These are phyloP conservation scores for Lathyrus aphaca DNA, from an alignment of 306 rosid genomes.

Conservation along the genomic window DNA sequence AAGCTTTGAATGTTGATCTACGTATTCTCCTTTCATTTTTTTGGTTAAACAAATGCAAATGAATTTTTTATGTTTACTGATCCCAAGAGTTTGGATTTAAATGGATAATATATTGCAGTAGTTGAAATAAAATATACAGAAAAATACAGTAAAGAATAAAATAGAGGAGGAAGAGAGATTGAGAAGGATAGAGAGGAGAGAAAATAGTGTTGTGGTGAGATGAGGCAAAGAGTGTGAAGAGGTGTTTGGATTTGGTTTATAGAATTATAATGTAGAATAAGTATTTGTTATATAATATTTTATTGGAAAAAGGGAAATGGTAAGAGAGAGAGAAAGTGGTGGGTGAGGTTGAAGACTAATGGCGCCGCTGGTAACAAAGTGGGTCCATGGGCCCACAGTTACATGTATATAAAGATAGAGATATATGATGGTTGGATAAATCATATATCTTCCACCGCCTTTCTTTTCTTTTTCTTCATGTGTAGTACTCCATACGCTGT, in stretches of 20 bases:
- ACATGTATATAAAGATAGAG: slow-evolving; percentile 35
- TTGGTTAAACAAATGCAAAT: neutral
- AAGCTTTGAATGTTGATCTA: slow-evolving; percentile 65
- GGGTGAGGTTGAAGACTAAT: slow-evolving; percentile 76
- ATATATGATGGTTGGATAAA: slow-evolving; percentile 3
- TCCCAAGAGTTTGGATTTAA: slow-evolving; percentile 26
- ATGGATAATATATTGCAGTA: slow-evolving; percentile 17
- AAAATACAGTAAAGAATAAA: neutral
- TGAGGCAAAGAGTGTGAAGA: slow-evolving; percentile 16
- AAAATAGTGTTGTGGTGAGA: neutral
- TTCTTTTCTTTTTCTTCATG: slow-evolving; percentile 1
- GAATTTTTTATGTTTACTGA: slow-evolving; percentile 11
- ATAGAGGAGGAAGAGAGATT: neutral
- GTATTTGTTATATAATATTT: slow-evolving; percentile 18
- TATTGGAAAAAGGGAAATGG: neutral
- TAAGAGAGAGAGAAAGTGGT: slow-evolving; percentile 34
- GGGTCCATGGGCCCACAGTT: slow-evolving; percentile 48
- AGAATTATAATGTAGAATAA: neutral
- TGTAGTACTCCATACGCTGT: neutral
- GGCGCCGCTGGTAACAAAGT: slow-evolving; percentile 74
- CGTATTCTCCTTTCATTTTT: slow-evolving; percentile 70
- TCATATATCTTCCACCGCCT: neutral
- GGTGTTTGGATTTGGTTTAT: slow-evolving; percentile 49
- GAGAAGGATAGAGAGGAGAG: slow-evolving; percentile 1
- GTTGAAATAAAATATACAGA: neutral